Evolutionary conservation across 2,329 filamentous ascomycete species (phyloP), one percentile per base, ranked within the genome.

Genomic region (Nemania sp.): DNA sequence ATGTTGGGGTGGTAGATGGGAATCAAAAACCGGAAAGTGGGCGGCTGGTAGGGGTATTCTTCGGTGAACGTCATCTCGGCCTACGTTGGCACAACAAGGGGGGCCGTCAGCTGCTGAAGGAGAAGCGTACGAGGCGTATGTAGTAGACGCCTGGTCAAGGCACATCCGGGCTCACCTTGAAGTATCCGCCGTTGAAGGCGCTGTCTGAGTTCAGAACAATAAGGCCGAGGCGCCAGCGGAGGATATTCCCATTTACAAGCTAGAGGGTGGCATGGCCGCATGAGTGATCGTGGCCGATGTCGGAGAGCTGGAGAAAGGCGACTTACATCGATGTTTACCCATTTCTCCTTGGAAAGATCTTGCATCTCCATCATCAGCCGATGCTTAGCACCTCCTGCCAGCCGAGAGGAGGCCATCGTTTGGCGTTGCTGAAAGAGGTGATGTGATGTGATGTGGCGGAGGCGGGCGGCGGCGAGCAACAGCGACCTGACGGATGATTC

Each of bases 191-290:
- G 71, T 97, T 89, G 81, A 96, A 98, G 66, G 90, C 83, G 64
- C 92, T 97, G 69, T 97, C 93, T 0, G 91, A 86, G 76, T 98
- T 98, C 71, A 97, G 85, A 39, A 97, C 91, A 79, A 97, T 93
- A 59, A 99, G 85, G 3, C 90, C 93, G 49, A 98, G 81, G 62
- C 86, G 87, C 94, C 95, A 98, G 65, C 87, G 84, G 73, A 96
- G 89, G 64, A 98, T 87, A 74, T 95, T 92, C n/a, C 88, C 84
- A 70, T 92, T 86, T 66, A 92, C 85, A 37, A 92, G 81, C 86
- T 95, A 70, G 54, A 50, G n/a, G n/a, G 5, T 35, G 59, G 45
- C 17, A 21, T 32, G 15, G 25, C 32, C 39, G 29, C 7, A 37
- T 54, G 20, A 63, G 48, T 52, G 43, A 53, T 35, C 17, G 53